Evolutionary conservation across 2,329 filamentous ascomycete genomes (phyloP), one percentile per base, ranked within the genome.

Genomic region (Verticillium dahliae): DNA sequence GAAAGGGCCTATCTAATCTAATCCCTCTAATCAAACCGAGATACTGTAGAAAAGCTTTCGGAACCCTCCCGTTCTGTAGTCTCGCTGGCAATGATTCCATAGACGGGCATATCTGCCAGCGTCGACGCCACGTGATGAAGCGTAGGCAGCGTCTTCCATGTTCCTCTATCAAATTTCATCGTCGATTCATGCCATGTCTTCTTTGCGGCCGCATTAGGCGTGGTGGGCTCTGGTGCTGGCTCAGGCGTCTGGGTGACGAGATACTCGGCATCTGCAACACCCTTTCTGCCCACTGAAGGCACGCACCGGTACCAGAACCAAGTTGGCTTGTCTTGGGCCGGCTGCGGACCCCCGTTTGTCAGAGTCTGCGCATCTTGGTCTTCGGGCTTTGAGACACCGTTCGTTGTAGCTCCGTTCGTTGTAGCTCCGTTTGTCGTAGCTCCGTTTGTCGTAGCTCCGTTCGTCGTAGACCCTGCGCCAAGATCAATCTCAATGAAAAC

Each of bases 271-370:
- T 86, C 85, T 0, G 83, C 74, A 61, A 79, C 74, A 0, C 82
- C 83, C 1, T 71, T 76, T 27, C 74, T 73, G 1, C 82, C 82
- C 1, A 85, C 82, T 3, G 77, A 73, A 0, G 86, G 85, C 0
- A 88, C 77, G 66, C 86, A 87, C 37, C 81, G 77, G 69, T 86
- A 81, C 11, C 80, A 74, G n/a, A 87, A 72, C 5, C 83, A 77
- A 1, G 80, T 81, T 15, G 79, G 75, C 62, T 83, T 79, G 6
- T 57, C 22, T 64, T 65, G 37, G 60, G 5, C 27, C 27, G 27
- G 27, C 27, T 31, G 27, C 27, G 2, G 4, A 31, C 4, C 27
- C 27, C 27, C 27, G 27, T 31, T 31, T 31, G 27, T 31, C 27
- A 5, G 27, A 31, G 27, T 31, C 27, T 31, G 27, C 3, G 84